A percentile compares a stretch with the other conserved stretches of the same genome.
Conservation (phyloP, 2,329 filamentous ascomycete genomes). For the Exophiala sideris region DNA sequence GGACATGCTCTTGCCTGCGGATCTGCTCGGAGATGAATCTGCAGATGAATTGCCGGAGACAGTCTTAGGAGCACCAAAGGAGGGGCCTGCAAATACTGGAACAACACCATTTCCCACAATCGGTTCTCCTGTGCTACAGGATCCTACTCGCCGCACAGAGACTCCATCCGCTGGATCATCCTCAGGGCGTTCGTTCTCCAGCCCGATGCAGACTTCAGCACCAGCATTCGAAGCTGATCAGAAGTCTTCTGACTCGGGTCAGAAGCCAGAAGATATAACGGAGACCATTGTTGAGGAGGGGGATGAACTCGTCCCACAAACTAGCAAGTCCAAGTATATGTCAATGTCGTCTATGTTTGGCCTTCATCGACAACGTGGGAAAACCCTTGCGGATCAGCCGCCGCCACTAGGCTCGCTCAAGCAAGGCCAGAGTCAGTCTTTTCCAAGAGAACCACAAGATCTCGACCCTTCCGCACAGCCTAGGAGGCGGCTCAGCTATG, state of each 20-base stretch:
- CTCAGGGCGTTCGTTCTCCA: conserved; percentile 45
- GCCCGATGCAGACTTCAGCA: conserved; percentile 42
- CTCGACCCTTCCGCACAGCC: conserved; percentile 50
- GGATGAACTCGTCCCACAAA: conserved; percentile 11
- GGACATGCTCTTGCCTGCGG: conserved; percentile 59
- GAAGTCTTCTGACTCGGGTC: conserved; percentile 33
- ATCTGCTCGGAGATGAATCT: conserved; percentile 56
- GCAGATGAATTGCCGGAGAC: conserved; percentile 31
- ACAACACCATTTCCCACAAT: conserved; percentile 22
- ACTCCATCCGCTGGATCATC: conserved; percentile 46
- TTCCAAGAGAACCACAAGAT: conserved; percentile 55
- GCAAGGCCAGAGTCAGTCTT: conserved; percentile 60
- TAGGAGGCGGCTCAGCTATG: conserved; percentile 54
- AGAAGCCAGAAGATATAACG: conserved; percentile 22
- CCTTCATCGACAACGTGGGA: conserved; percentile 59
- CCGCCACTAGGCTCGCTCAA: conserved; percentile 58
- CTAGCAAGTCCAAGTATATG: conserved; percentile 21
- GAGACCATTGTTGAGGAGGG: conserved; percentile 12
- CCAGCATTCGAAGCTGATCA: conserved; percentile 38
- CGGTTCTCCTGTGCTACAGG: conserved; percentile 16
- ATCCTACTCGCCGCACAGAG: conserved; percentile 35
- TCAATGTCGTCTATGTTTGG: conserved; percentile 49
- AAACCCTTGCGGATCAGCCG: conserved; percentile 58
- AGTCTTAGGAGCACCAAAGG: conserved; percentile 22
- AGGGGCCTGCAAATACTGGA: conserved; percentile 5